Conservation (phyloP, 768 basidiomycete genomes). For the Lactarius pseudohatsudake region DNA sequence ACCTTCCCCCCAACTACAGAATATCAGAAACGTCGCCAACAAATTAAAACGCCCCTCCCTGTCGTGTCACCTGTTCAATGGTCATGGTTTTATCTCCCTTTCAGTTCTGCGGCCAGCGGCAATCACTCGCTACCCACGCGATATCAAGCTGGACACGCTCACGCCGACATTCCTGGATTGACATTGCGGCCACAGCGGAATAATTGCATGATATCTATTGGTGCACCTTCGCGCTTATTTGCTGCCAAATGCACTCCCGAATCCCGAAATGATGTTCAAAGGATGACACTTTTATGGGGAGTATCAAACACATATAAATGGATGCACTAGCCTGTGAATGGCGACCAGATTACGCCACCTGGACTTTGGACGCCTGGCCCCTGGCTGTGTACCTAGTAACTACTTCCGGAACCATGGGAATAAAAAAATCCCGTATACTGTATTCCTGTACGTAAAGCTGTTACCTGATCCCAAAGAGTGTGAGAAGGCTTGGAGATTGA, state of each 20-base stretch:
- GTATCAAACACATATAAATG: not conserved
- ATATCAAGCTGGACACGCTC: not conserved
- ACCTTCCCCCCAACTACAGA: not conserved
- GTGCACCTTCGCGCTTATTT: not conserved
- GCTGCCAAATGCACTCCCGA: not conserved
- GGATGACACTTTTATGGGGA: conserved; percentile 10
- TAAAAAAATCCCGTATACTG: not conserved
- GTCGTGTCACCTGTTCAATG: not conserved
- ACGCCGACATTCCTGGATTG: not conserved
- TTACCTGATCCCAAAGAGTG: conserved; percentile 10
- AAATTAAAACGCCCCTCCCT: not conserved
- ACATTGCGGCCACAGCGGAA: conserved; percentile 6
- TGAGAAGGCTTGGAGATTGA: not conserved
- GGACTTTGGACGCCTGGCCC: not conserved
- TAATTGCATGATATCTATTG: not conserved
- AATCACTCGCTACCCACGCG: not conserved
- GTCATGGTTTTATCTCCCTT: not conserved
- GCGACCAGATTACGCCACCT: conserved; percentile 1
- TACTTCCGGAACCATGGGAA: conserved; percentile 1
- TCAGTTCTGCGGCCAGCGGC: not conserved
- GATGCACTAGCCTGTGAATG: conserved; percentile 3
- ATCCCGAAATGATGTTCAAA: conserved; percentile 6
- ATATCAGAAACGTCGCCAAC: not conserved
- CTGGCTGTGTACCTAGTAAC: not conserved
- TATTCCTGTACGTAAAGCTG: conserved; percentile 15